A percentile compares a stretch with the other conserved stretches of the same genome.
These are phyloP conservation scores for Trichoderma pleuroti DNA, from an alignment of 2,329 filamentous ascomycete genomes.

Conservation along the genomic window DNA sequence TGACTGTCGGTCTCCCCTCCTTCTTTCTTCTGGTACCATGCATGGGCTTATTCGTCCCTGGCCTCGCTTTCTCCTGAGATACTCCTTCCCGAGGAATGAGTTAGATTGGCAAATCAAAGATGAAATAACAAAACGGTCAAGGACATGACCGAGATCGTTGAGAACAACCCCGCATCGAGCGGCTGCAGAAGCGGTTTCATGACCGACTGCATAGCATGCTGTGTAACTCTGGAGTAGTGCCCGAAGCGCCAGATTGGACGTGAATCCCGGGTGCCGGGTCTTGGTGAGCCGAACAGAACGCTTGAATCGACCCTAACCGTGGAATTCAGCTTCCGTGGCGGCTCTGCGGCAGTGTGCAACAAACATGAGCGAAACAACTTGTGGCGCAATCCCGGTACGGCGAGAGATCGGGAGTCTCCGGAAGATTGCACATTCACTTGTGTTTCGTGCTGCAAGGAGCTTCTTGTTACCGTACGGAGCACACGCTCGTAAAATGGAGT, in stretches of 20 bases:
- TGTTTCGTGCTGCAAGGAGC: slow-evolving; percentile 1
- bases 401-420: slow-evolving; percentile 14
- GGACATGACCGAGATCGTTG: neutral
- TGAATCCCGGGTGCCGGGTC: slow-evolving; percentile 17
- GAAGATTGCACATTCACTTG: neutral
- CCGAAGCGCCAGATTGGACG: neutral
- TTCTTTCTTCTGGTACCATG: neutral
- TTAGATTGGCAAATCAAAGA: neutral
- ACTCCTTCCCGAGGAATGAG: neutral
- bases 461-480: neutral
- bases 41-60: neutral
- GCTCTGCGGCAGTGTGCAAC: slow-evolving; percentile 7
- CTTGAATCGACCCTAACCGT: neutral
- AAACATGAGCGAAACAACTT: neutral
- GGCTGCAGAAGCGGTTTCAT: neutral
- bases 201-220: slow-evolving; percentile 8
- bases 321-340: slow-evolving; percentile 3
- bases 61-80: neutral
- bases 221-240: slow-evolving; percentile 4
- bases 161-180: slow-evolving; percentile 7
- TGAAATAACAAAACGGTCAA: neutral
- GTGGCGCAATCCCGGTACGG: neutral
- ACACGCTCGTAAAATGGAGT: neutral
- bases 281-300: slow-evolving; percentile 6
- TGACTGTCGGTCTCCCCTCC: neutral